Evolutionary conservation across 179 eudicot genomes (phyloP), one percentile per base, ranked within the genome.

Genomic region (Beta macrorhiza): DNA sequence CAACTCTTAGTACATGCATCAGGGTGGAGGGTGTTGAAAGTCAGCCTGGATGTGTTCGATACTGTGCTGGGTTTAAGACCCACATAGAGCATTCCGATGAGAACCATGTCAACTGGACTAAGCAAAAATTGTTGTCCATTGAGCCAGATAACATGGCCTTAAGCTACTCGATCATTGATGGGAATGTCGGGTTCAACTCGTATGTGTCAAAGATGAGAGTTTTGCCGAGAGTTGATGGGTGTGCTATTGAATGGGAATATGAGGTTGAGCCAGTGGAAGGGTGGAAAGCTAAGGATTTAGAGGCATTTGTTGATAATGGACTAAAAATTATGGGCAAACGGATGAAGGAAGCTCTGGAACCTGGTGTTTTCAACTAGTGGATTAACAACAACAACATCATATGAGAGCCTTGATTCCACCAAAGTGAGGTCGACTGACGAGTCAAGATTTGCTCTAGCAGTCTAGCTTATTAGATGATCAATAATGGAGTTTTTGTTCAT

Each of bases 221-320:
- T 19, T 0, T 80, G 65, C 67, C 78, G 37, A 16, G 67, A 65
- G 74, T 1, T 45, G 49, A 45, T 69, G 80, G 83, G 19, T 83
- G 86, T 80, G 72, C 2, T 15, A 61, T 83, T 59, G 80, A 75
- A 75, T 83, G 86, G 85, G 77, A 37, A 20, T 83, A 83, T 25
- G 85, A 83, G 80, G 86, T 83, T 49, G 83, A 79, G 61, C 86
- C 83, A 8, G 83, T 76, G 32, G 55, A 79, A 25, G 83, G 86
- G 56, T 83, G 83, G 86, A 76, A 70, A 29, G 65, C 49, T 20
- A 53, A 61, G 22, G 67, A 2, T 37, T 37, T 83, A 74, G 83
- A 83, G 42, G 49, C 49, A 57, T 37, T 83, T 55, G 79, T 83
- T 76, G 67, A 83, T 12, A 29, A 61, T 19, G 86, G 83, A 49